Conservation (phyloP, 1,139 yeast species). For the Suhomyces bokatorum region DNA sequence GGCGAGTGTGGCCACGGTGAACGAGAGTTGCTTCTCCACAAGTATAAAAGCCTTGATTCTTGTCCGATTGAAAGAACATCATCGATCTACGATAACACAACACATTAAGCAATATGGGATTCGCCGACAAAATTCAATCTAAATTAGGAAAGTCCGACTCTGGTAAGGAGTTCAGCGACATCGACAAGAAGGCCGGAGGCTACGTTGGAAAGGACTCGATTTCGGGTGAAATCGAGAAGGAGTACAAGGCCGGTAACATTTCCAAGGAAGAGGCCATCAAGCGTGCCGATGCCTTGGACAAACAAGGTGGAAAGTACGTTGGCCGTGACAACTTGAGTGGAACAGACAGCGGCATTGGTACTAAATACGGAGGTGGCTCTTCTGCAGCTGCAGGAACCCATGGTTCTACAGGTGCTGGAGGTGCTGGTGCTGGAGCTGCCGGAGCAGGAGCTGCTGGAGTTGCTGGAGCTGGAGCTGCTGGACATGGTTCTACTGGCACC, state of each 20-base stretch:
- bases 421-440: too few relatives aligned
- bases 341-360: slow-evolving; percentile 32
- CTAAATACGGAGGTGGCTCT: slow-evolving; percentile 22
- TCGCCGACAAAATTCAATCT: slow-evolving; percentile 35
- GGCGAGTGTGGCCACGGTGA: too few relatives aligned
- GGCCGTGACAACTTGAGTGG: slow-evolving; percentile 36
- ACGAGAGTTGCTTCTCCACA: too few relatives aligned
- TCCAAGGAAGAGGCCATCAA: slow-evolving; percentile 30
- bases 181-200: slow-evolving; percentile 25
- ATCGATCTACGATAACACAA: background rate
- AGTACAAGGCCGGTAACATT: slow-evolving; percentile 33
- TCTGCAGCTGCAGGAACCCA: slow-evolving; percentile 3
- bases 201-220: slow-evolving; percentile 26
- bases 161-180: slow-evolving; percentile 8
- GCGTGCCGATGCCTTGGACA: slow-evolving; percentile 30
- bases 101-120: slow-evolving; percentile 27
- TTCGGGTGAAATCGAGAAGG: slow-evolving; percentile 26
- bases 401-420: slow-evolving; percentile 9
- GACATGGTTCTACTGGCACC: slow-evolving; percentile 10
- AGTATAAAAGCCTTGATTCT: too few relatives aligned
- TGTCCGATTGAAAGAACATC: background rate
- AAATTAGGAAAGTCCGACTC: slow-evolving; percentile 28
- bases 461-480: slow-evolving; percentile 2
- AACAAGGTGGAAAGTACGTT: slow-evolving; percentile 28
- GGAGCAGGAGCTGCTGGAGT: too few relatives aligned